phyloP scores from a whole-genome alignment of 345 rosid species.

The Eucalyptus coolabah region DNA sequence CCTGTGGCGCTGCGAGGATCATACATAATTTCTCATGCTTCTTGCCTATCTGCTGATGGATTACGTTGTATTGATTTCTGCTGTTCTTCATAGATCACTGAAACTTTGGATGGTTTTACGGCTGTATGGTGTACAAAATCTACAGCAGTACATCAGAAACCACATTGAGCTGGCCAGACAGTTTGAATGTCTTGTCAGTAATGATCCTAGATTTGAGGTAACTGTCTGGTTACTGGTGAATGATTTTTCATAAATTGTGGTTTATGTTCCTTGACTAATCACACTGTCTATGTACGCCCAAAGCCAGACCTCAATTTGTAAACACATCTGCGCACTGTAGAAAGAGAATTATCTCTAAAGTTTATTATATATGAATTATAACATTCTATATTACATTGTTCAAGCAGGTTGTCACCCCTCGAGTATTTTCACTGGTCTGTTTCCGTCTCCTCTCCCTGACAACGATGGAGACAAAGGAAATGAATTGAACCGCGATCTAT shows the following conservation, averaged over 20 bases:
- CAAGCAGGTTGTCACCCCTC: conserved; percentile 58
- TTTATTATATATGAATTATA: neutral
- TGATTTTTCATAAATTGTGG: neutral
- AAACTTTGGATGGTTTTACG: conserved; percentile 90
- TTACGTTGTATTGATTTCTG: neutral
- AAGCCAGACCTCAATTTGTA: neutral
- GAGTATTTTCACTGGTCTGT: conserved; percentile 68
- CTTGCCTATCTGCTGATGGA: neutral
- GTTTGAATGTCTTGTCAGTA: conserved; percentile 48
- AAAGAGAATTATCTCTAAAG: neutral
- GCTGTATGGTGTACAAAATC: conserved; percentile 64
- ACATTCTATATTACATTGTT: neutral
- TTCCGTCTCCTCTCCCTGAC: conserved; percentile 37
- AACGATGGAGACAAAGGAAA: conserved; percentile 27
- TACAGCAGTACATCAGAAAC: conserved; percentile 60
- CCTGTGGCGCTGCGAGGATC: neutral
- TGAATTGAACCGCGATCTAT: conserved; percentile 35
- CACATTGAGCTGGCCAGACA: conserved; percentile 61
- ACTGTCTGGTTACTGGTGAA: neutral
- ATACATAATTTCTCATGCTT: neutral
- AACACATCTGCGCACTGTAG: neutral
- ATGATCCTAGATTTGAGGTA: conserved; percentile 81
- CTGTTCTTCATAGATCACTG: conserved; percentile 40
- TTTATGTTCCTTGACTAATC: neutral
- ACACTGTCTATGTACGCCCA: neutral